phyloP scores from a whole-genome alignment of 805 yeast genomes.

The Saccharomycopsis guyanensis region DNA sequence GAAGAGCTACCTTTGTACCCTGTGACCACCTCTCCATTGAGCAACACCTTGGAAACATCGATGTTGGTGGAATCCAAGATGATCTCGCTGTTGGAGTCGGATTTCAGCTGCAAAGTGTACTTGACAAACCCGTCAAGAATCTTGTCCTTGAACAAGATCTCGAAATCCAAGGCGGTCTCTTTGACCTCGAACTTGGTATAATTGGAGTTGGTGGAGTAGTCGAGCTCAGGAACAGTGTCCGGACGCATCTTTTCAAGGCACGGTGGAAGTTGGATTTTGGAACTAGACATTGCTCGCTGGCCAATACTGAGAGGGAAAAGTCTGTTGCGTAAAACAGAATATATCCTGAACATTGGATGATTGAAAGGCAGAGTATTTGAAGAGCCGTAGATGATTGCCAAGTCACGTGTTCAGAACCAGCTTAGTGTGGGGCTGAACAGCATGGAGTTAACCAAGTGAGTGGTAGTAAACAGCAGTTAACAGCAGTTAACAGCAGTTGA shows the following conservation, averaged over 20 bases:
- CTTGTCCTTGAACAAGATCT: conserved; percentile 47
- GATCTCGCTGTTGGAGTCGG: conserved; percentile 30
- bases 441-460: too few relatives aligned
- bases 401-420: too few relatives aligned
- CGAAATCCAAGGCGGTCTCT: conserved; percentile 45
- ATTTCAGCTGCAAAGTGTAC: conserved; percentile 35
- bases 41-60: conserved; percentile 34
- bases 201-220: conserved; percentile 75
- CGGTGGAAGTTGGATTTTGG: conserved; percentile 12
- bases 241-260: conserved; percentile 16
- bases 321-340: not conserved
- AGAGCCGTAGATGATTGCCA: too few relatives aligned
- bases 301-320: not conserved
- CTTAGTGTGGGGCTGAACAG: too few relatives aligned
- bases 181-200: conserved; percentile 46
- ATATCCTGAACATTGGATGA: too few relatives aligned
- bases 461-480: too few relatives aligned
- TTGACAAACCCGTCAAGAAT: conserved; percentile 48
- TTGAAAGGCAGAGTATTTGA: too few relatives aligned
- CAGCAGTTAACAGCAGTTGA: too few relatives aligned
- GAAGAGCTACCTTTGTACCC: conserved; percentile 33
- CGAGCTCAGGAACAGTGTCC: conserved; percentile 38
- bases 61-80: conserved; percentile 65
- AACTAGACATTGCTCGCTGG: conserved; percentile 3
- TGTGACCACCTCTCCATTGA: conserved; percentile 33